phyloP scores from a whole-genome alignment of 108 stramenopile species.

The Pelagomonas calceolata region DNA sequence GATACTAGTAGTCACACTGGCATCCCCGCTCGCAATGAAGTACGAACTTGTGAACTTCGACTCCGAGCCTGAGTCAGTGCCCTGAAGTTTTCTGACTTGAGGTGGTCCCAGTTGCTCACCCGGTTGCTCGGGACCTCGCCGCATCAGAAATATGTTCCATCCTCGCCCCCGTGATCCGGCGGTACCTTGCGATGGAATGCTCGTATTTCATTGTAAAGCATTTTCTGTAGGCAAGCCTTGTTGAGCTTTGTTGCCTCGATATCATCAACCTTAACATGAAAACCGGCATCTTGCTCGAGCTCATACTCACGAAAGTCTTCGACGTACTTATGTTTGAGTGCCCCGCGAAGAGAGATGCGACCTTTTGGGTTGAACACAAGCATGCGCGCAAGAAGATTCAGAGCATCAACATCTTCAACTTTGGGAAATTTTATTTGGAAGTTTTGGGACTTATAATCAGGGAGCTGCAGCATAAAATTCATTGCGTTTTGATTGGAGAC shows the following conservation, averaged over 20 bases:
- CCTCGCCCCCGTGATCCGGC: too few species aligned
- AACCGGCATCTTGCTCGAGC: neutral
- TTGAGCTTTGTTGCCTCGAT: neutral
- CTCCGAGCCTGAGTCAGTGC: too few species aligned
- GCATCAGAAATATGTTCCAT: too few species aligned
- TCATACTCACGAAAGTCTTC: neutral
- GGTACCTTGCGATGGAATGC: neutral
- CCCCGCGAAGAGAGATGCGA: slow-evolving; percentile 14
- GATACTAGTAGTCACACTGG: too few species aligned
- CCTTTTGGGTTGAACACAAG: slow-evolving; percentile 15
- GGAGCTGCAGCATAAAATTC: slow-evolving; percentile 22
- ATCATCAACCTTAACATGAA: neutral
- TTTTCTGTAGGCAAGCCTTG: neutral
- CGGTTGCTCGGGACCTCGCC: too few species aligned
- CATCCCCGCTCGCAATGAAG: too few species aligned
- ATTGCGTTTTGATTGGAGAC: slow-evolving; percentile 19
- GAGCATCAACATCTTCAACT: slow-evolving; percentile 1
- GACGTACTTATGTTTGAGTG: slow-evolving; percentile 8
- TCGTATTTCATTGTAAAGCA: neutral
- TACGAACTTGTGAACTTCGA: too few species aligned
- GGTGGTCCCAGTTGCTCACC: too few species aligned
- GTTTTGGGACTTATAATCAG: slow-evolving; percentile 2
- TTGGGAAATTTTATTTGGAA: slow-evolving; percentile 1
- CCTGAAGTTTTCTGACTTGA: too few species aligned
- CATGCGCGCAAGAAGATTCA: slow-evolving; percentile 9